phyloP scores from a whole-genome alignment of 1,284 basidiomycete genomes.

The Cutaneotrichosporon dermatis region DNA sequence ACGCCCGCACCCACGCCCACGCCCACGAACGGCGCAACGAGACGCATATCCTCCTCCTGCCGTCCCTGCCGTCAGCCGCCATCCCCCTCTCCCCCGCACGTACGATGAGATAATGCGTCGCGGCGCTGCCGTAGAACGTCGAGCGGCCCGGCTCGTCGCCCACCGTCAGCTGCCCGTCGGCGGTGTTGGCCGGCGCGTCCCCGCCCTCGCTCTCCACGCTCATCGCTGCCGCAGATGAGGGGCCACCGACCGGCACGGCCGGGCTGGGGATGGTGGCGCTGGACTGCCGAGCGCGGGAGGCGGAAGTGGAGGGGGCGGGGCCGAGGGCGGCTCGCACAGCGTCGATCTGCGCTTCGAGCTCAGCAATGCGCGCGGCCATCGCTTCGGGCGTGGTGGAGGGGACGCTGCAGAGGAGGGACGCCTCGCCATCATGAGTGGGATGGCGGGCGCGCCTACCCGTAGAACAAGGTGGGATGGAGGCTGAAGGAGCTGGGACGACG shows the following conservation, averaged over 20 bases:
- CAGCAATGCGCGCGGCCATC: no score
- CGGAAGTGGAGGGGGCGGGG: not conserved
- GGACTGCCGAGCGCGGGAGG: not conserved
- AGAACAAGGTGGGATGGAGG: no score
- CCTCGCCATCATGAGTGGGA: not conserved
- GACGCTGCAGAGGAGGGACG: no score
- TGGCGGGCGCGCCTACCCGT: no score
- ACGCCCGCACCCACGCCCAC: no score
- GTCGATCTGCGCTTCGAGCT: slow-evolving; percentile 2
- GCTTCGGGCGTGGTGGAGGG: no score
- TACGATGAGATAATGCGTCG: slow-evolving; percentile 16
- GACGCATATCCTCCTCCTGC: not conserved
- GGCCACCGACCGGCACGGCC: not conserved
- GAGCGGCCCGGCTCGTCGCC: slow-evolving; percentile 11
- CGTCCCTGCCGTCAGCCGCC: not conserved
- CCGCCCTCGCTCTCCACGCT: not conserved
- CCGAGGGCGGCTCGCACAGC: not conserved
- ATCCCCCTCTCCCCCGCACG: not conserved
- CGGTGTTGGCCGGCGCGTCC: no score
- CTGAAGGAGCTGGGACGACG: no score
- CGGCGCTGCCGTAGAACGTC: slow-evolving; percentile 15
- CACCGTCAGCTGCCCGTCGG: slow-evolving; percentile 9
- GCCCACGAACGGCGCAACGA: not conserved
- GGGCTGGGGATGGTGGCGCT: not conserved
- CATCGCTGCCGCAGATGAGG: not conserved